Base-by-base conservation (phyloP, 1,284 basidiomycete species). In the Grifola frondosa region DNA sequence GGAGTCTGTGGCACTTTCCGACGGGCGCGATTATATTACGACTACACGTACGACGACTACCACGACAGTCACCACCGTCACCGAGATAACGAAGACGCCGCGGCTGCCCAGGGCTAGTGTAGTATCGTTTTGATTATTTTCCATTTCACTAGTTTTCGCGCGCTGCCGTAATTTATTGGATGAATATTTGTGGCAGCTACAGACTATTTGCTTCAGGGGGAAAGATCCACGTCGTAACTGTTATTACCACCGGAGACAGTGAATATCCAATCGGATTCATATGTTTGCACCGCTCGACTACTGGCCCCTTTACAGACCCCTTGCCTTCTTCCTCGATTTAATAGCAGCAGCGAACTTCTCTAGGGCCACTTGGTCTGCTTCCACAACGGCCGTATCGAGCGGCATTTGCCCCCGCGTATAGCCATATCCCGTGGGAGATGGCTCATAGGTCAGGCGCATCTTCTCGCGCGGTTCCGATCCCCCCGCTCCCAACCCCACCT, bases 31-130 rank as follows among this genome's bases (percentile, higher is more conserved):
- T 31, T 40, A 41, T 32, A 49, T 56, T 17, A 53, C 48, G 17
- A 54, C 53, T 31, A 60, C 56, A 21, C 56, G 59, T 13, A 59
- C 58, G 34, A 56, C 56, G 11, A 59, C 53, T 12, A 60, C 57
- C 2, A 60, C 58, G 17, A 53, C 53, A 15, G 45, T 62, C 19
- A 58, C 58, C 23, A 60, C 60, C 1, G 50, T 60, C 3, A 62
- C 60, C 12, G 55, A 58, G 23, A 49, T 60, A 8, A 59, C 58
- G 37, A 42, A 48, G 39, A 52, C 48, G 23, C 48, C 56, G 38
- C 50, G 52, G n/a, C n/a, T n/a, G n/a, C n/a, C n/a, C n/a, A n/a
- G n/a, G n/a, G n/a, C n/a, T n/a, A n/a, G n/a, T n/a, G n/a, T n/a
- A n/a, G n/a, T n/a, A n/a, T n/a, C n/a, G n/a, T n/a, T n/a, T n/a